These are phyloP conservation scores for Puccinia brachypodii DNA, from an alignment of 1,284 basidiomycete species.

Conservation along the genomic window DNA sequence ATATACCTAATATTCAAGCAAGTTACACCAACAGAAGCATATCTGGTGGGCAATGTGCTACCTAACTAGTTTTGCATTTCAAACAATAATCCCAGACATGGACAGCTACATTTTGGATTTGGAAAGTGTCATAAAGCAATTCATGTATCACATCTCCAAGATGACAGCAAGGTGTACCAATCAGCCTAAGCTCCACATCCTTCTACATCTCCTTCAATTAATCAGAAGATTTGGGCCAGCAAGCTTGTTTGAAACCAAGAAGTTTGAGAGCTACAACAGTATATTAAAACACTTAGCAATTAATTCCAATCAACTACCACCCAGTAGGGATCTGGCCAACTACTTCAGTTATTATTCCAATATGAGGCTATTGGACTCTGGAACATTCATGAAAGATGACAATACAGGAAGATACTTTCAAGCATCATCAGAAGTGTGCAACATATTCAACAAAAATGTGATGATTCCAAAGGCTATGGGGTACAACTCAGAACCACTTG, in stretches of 20 bases:
- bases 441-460: background rate
- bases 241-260: background rate
- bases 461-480: background rate
- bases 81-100: too few species aligned
- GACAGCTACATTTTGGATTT: too few species aligned
- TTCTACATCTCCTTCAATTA: conserved; percentile 52
- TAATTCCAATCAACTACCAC: background rate
- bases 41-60: too few species aligned
- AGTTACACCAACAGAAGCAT: too few species aligned
- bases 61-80: too few species aligned
- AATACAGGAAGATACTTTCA: background rate
- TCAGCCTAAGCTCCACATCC: conserved; percentile 58
- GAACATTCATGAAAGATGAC: background rate
- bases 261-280: background rate
- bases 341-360: background rate
- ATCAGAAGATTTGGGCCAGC: conserved; percentile 25
- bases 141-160: too few species aligned
- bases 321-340: background rate
- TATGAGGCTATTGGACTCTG: background rate
- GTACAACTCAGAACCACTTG: background rate
- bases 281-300: background rate
- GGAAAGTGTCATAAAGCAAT: too few species aligned
- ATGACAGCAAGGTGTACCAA: conserved; percentile 56
- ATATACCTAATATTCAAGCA: too few species aligned
- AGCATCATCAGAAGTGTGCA: background rate